Percentiles rank a stretch among this genome's conserved stretches.
These are phyloP conservation scores for Glaciozyma antarctica DNA, from an alignment of 768 basidiomycete species.

Conservation along the genomic window DNA sequence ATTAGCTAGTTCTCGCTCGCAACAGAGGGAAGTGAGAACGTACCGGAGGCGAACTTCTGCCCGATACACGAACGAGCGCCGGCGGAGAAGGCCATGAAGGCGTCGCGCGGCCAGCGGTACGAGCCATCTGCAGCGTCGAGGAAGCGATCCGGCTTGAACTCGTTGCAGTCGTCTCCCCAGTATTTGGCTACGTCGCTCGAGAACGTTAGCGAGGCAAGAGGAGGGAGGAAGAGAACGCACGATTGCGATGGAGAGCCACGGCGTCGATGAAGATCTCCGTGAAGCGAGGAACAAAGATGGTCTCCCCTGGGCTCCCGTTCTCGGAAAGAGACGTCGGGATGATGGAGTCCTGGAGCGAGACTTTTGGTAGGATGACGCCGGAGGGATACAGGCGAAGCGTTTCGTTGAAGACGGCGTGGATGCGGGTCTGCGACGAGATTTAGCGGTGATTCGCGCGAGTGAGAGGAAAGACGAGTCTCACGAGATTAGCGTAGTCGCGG, in stretches of 20 bases:
- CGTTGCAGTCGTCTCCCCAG: slow-evolving; percentile 46
- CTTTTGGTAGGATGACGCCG: slow-evolving; percentile 25
- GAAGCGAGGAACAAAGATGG: slow-evolving; percentile 42
- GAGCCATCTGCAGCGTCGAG: slow-evolving; percentile 44
- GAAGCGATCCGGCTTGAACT: slow-evolving; percentile 49
- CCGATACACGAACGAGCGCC: slow-evolving; percentile 49
- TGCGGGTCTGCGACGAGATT: slow-evolving; percentile 3
- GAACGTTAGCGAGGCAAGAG: neutral
- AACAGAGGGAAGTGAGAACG: slow-evolving; percentile 34
- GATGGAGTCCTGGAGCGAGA: slow-evolving; percentile 13
- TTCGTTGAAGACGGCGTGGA: slow-evolving; percentile 27
- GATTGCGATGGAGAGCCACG: slow-evolving; percentile 45
- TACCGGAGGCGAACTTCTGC: slow-evolving; percentile 46
- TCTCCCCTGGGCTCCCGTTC: neutral
- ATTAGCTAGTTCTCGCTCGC: neutral
- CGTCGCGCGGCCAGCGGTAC: slow-evolving; percentile 49
- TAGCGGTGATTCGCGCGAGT: neutral
- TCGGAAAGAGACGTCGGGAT: slow-evolving; percentile 1
- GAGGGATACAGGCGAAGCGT: slow-evolving; percentile 24
- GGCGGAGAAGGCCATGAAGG: slow-evolving; percentile 41
- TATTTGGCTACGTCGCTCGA: slow-evolving; percentile 41
- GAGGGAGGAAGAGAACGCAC: slow-evolving; percentile 37
- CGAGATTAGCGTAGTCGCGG: neutral
- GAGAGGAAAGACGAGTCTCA: neutral
- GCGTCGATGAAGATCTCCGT: slow-evolving; percentile 44